Percentiles rank a stretch among this genome's conserved stretches.
Evolutionary conservation across 2,329 filamentous ascomycete species (phyloP).

Genomic region (Aspergillus aculeatus): DNA sequence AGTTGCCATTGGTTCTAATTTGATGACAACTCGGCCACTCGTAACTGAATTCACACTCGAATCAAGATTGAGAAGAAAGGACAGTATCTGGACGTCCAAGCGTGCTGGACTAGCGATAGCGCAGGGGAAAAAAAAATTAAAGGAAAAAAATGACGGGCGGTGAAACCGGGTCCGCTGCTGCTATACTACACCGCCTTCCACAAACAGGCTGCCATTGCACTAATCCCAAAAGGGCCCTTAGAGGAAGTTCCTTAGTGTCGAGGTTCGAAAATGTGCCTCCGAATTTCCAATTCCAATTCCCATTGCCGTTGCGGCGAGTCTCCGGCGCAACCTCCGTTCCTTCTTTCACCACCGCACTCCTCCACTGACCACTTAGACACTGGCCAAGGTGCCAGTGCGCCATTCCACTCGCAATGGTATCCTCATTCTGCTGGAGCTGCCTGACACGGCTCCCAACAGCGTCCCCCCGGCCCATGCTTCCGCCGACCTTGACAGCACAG

Average conservation of each 20-base stretch:
- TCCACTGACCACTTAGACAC: conserved; percentile 28
- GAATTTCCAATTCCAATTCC: conserved; percentile 15
- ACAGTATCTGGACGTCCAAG: not conserved
- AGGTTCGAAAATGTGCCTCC: conserved; percentile 26
- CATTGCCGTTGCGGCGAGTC: conserved; percentile 23
- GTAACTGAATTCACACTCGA: not conserved
- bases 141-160: conserved; percentile 31
- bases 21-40: not conserved
- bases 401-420: conserved; percentile 50
- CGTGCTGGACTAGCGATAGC: conserved; percentile 2
- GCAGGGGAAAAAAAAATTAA: conserved; percentile 13
- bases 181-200: conserved; percentile 18
- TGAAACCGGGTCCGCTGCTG: conserved; percentile 29
- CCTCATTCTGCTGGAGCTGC: conserved; percentile 59
- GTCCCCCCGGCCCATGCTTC: conserved; percentile 32
- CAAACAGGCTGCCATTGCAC: conserved; percentile 18
- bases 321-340: conserved; percentile 17
- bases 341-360: conserved; percentile 16
- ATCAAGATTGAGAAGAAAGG: not conserved
- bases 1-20: conserved; percentile 8
- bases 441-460: conserved; percentile 50
- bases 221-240: conserved; percentile 23
- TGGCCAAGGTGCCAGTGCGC: conserved; percentile 34
- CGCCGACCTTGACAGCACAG: conserved; percentile 47
- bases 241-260: conserved; percentile 19